Conservation (phyloP, 2,329 filamentous ascomycete species). For the Nothomitra cinnamomea region DNA sequence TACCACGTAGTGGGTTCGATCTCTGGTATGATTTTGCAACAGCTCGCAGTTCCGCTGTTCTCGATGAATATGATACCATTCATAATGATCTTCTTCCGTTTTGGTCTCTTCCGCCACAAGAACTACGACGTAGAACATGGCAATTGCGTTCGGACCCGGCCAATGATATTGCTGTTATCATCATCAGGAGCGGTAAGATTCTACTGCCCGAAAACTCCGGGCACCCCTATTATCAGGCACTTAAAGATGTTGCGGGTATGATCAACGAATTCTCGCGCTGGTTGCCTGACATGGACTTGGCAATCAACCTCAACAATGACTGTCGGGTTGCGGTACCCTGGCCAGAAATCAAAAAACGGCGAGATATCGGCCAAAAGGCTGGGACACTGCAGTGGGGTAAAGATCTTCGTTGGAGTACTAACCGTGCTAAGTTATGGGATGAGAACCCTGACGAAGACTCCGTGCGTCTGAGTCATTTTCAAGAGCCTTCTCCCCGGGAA, state of each 20-base stretch:
- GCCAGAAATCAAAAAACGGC: conserved; percentile 23
- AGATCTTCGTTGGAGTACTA: conserved; percentile 19
- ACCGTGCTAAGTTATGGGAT: conserved; percentile 13
- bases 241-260: conserved; percentile 35
- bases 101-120: conserved; percentile 31
- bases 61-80: conserved; percentile 45
- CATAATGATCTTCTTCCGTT: conserved; percentile 39
- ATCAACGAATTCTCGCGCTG: conserved; percentile 35
- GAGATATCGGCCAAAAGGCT: conserved; percentile 12
- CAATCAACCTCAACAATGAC: conserved; percentile 45
- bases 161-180: conserved; percentile 38
- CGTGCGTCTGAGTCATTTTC: conserved; percentile 18
- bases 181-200: conserved; percentile 35
- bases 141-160: conserved; percentile 34
- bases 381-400: conserved; percentile 5
- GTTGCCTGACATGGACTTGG: conserved; percentile 46
- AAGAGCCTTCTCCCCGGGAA: conserved; percentile 23
- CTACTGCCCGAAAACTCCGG: conserved; percentile 32
- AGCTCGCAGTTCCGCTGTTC: conserved; percentile 31
- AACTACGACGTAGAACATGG: conserved; percentile 35
- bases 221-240: conserved; percentile 40
- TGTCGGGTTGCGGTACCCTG: conserved; percentile 37
- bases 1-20: conserved; percentile 29
- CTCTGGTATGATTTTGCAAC: conserved; percentile 41
- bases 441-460: not conserved